Percentiles rank a stretch among this genome's conserved stretches.
Conservation (phyloP, 106 monocot species). For the Hemerocallis citrina region DNA sequence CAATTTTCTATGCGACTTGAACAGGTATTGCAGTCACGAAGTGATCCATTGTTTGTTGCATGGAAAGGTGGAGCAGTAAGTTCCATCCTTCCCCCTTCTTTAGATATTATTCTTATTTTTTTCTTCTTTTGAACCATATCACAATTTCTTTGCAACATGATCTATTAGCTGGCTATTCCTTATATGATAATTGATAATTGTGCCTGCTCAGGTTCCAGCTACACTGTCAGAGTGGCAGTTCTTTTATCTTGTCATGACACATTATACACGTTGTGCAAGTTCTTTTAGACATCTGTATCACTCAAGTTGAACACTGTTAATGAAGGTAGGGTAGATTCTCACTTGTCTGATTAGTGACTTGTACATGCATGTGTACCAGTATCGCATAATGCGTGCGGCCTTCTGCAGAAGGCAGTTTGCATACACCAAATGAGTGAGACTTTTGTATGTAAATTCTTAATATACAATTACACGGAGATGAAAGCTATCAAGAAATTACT, state of each 20-base stretch:
- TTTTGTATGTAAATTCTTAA: neutral
- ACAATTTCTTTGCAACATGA: neutral
- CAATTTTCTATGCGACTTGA: constrained; percentile 1
- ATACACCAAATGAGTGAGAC: neutral
- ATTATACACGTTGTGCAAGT: too few species aligned
- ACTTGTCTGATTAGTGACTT: too few species aligned
- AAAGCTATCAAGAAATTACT: neutral
- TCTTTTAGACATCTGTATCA: too few species aligned
- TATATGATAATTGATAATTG: neutral
- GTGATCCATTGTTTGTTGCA: constrained; percentile 63
- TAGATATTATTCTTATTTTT: neutral
- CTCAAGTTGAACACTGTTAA: too few species aligned
- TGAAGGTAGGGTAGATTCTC: too few species aligned
- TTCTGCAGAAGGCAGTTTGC: neutral
- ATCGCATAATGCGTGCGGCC: neutral
- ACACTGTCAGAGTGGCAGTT: neutral
- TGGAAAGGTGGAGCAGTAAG: constrained; percentile 99
- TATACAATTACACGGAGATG: neutral
- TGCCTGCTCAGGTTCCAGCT: neutral
- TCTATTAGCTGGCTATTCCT: neutral
- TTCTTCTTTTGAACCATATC: neutral
- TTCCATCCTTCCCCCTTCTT: neutral
- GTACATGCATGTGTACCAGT: neutral
- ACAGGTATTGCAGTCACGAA: constrained; percentile 90
- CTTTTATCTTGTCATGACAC: neutral